phyloP scores from a whole-genome alignment of 805 yeast species.

The Wickerhamomyces hampshirensis region DNA sequence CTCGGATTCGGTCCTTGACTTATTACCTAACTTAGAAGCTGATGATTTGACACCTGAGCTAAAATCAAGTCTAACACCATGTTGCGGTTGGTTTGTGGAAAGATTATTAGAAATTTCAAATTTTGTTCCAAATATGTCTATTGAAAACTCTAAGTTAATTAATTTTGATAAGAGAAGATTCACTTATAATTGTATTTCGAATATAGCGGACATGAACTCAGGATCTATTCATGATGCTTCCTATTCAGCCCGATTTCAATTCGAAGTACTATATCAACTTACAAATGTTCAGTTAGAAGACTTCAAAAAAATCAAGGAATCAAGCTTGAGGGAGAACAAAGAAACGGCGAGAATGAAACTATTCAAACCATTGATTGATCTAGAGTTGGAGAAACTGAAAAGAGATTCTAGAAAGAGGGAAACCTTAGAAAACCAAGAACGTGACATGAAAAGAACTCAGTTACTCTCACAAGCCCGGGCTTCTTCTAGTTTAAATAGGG shows the following conservation, averaged over 20 bases:
- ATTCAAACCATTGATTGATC: conserved; percentile 40
- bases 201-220: conserved; percentile 42
- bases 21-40: conserved; percentile 32
- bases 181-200: conserved; percentile 55
- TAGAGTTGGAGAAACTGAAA: conserved; percentile 47
- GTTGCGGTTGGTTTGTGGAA: conserved; percentile 88
- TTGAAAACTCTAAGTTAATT: conserved; percentile 56
- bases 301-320: conserved; percentile 34
- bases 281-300: conserved; percentile 27
- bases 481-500: conserved; percentile 12
- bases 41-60: conserved; percentile 25
- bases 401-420: conserved; percentile 48
- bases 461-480: conserved; percentile 27
- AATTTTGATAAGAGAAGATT: conserved; percentile 84
- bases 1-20: conserved; percentile 27
- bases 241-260: conserved; percentile 27
- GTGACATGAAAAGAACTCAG: conserved; percentile 29
- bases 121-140: conserved; percentile 73
- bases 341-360: conserved; percentile 33
- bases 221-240: conserved; percentile 1
- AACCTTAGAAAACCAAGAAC: conserved; percentile 31
- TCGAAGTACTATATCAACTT: conserved; percentile 49
- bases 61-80: conserved; percentile 59
- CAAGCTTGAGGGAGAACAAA: conserved; percentile 39
- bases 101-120: conserved; percentile 72